A percentile compares a stretch with the other conserved stretches of the same genome.
Evolutionary conservation across 2,329 filamentous ascomycete genomes (phyloP).

Genomic region (Shiraia bambusicola): DNA sequence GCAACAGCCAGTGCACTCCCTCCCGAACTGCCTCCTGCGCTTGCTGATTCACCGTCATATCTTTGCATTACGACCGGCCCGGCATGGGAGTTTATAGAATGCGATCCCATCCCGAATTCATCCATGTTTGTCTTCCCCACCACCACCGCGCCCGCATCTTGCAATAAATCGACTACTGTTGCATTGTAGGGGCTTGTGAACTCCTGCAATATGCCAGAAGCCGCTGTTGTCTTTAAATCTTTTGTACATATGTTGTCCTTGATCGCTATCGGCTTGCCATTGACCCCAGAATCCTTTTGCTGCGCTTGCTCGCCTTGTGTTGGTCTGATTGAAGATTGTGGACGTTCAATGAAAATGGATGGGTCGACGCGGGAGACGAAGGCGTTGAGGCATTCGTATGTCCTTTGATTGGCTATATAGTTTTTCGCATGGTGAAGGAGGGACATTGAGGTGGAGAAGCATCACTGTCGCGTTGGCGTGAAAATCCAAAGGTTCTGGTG

Average conservation of each 20-base stretch:
- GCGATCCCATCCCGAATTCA: conserved; percentile 93
- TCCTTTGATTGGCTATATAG: conserved; percentile 38
- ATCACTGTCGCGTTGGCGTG: conserved; percentile 21
- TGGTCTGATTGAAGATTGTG: conserved; percentile 10
- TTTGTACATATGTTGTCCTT: conserved; percentile 56
- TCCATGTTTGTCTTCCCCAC: conserved; percentile 90
- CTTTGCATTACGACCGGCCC: conserved; percentile 57
- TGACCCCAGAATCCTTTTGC: conserved; percentile 3
- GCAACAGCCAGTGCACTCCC: conserved; percentile 87
- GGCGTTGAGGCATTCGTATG: conserved; percentile 41
- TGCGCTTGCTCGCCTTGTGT: conserved; percentile 1
- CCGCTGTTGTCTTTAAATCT: conserved; percentile 70
- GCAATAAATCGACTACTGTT: conserved; percentile 72
- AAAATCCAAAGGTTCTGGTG: conserved; percentile 7
- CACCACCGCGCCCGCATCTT: conserved; percentile 61
- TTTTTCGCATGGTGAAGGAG: conserved; percentile 40
- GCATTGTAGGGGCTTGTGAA: conserved; percentile 79
- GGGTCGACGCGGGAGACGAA: conserved; percentile 35
- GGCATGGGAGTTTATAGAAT: conserved; percentile 68
- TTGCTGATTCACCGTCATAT: conserved; percentile 49
- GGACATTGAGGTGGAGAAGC: conserved; percentile 41
- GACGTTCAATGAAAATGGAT: conserved; percentile 24
- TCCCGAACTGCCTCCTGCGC: conserved; percentile 68
- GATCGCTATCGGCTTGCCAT: conserved; percentile 46
- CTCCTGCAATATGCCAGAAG: conserved; percentile 67